These are phyloP conservation scores for Penicillium sp. DNA, from an alignment of 2,329 filamentous ascomycete genomes.

Conservation along the genomic window DNA sequence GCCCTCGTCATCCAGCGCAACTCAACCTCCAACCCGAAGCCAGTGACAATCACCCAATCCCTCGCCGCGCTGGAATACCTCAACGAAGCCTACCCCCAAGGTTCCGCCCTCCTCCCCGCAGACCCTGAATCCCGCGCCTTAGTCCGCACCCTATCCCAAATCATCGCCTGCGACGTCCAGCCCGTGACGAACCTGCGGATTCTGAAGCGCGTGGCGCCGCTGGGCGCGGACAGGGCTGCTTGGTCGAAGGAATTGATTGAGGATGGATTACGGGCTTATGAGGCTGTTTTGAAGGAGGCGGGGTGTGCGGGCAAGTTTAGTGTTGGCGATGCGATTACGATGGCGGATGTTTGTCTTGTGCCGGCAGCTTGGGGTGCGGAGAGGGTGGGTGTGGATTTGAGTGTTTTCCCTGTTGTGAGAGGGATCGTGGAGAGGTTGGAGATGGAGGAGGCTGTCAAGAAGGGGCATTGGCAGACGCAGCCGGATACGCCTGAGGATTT, in stretches of 20 bases:
- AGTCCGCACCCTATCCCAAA: constrained; percentile 56
- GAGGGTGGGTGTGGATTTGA: constrained; percentile 57
- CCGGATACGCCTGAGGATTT: constrained; percentile 56
- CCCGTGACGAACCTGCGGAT: constrained; percentile 62
- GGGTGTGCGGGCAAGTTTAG: constrained; percentile 52
- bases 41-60: constrained; percentile 56
- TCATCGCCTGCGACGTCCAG: constrained; percentile 61
- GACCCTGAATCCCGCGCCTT: constrained; percentile 49
- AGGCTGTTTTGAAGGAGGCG: constrained; percentile 40
- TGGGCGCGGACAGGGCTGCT: constrained; percentile 47
- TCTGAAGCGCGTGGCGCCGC: constrained; percentile 50
- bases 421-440: constrained; percentile 51
- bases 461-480: constrained; percentile 58
- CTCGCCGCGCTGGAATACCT: constrained; percentile 64
- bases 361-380: constrained; percentile 61
- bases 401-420: constrained; percentile 50
- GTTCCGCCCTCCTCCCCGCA: constrained; percentile 50
- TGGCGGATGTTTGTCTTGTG: constrained; percentile 61
- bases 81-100: constrained; percentile 56
- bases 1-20: constrained; percentile 49
- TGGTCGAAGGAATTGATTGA: constrained; percentile 58
- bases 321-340: constrained; percentile 56
- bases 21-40: neutral
- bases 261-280: constrained; percentile 59
- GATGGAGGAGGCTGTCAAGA: constrained; percentile 53